phyloP scores from a whole-genome alignment of 2,329 filamentous ascomycete species.

The Ilyonectria mors-panacis region DNA sequence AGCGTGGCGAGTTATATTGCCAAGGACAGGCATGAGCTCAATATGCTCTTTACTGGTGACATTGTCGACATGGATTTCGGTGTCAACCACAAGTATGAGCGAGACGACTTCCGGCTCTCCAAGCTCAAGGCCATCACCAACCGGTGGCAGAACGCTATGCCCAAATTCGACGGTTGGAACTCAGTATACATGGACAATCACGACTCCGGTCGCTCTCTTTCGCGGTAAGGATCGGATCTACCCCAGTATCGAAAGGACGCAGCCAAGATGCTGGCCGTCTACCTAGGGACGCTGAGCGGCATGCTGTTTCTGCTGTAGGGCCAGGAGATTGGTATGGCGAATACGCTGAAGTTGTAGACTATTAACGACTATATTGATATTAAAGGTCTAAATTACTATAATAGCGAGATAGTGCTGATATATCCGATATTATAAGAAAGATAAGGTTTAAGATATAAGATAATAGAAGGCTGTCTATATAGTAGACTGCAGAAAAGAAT shows the following conservation, averaged over 20 bases:
- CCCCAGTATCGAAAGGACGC: slow-evolving; percentile 55
- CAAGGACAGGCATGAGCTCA: slow-evolving; percentile 55
- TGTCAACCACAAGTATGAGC: slow-evolving; percentile 55
- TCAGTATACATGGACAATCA: slow-evolving; percentile 70
- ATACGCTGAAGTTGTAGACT: slow-evolving; percentile 59
- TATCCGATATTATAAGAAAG: slow-evolving; percentile 58
- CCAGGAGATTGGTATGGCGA: slow-evolving; percentile 68
- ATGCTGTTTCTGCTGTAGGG: slow-evolving; percentile 66
- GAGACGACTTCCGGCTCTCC: slow-evolving; percentile 55
- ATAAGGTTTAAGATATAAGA: slow-evolving; percentile 53
- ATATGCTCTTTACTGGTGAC: slow-evolving; percentile 49
- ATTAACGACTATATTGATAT: slow-evolving; percentile 61
- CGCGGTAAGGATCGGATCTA: slow-evolving; percentile 61
- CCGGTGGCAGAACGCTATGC: slow-evolving; percentile 57
- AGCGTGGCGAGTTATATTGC: slow-evolving; percentile 65
- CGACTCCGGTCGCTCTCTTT: slow-evolving; percentile 66
- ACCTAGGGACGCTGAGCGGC: slow-evolving; percentile 57
- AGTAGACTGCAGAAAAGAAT: slow-evolving; percentile 66
- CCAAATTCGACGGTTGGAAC: slow-evolving; percentile 60
- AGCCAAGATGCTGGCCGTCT: slow-evolving; percentile 64
- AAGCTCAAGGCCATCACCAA: slow-evolving; percentile 54
- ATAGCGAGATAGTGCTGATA: slow-evolving; percentile 40
- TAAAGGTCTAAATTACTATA: slow-evolving; percentile 60
- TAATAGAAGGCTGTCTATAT: slow-evolving; percentile 51
- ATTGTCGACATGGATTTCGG: slow-evolving; percentile 52